Evolutionary conservation across 225 moss, liverwort and hornwort genomes (phyloP).

Genomic region (Lunularia cruciata): DNA sequence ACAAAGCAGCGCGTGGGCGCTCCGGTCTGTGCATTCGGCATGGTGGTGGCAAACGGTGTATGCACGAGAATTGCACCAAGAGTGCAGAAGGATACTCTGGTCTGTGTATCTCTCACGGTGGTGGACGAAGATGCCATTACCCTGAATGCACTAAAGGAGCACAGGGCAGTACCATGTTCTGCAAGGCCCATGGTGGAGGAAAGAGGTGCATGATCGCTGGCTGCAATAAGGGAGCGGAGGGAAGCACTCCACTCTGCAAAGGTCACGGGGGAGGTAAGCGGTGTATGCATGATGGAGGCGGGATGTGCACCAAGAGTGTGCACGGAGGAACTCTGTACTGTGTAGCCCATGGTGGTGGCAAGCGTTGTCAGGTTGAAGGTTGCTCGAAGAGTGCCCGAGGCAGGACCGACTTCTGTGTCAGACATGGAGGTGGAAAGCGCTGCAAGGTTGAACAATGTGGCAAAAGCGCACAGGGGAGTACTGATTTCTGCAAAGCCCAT

Average conservation of each 20-base stretch:
- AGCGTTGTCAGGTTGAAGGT: slow-evolving; percentile 87
- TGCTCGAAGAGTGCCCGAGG: slow-evolving; percentile 93
- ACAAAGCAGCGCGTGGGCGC: slow-evolving; percentile 97
- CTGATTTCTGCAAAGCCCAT: slow-evolving; percentile 97
- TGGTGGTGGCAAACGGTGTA: slow-evolving; percentile 95
- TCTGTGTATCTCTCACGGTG: slow-evolving; percentile 94
- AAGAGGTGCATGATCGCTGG: slow-evolving; percentile 97
- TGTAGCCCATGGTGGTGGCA: slow-evolving; percentile 96
- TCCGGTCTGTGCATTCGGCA: slow-evolving; percentile 97
- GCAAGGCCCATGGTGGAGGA: slow-evolving; percentile 97
- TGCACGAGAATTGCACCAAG: slow-evolving; percentile 86
- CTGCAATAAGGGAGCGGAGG: slow-evolving; percentile 97
- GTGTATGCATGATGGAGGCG: slow-evolving; percentile 94
- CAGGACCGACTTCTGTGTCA: slow-evolving; percentile 89
- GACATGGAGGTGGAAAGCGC: slow-evolving; percentile 95
- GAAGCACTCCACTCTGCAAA: slow-evolving; percentile 96
- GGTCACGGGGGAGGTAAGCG: slow-evolving; percentile 98
- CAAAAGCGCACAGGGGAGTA: slow-evolving; percentile 97
- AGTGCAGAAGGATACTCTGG: slow-evolving; percentile 98
- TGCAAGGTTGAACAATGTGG: slow-evolving; percentile 90
- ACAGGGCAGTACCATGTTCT: slow-evolving; percentile 96
- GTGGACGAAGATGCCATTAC: slow-evolving; percentile 93
- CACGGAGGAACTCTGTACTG: slow-evolving; percentile 98
- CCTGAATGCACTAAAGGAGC: slow-evolving; percentile 91
- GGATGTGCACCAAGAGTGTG: slow-evolving; percentile 96